Base-by-base conservation (phyloP, 352 stramenopile species). In the Phytophthora sansomeana region DNA sequence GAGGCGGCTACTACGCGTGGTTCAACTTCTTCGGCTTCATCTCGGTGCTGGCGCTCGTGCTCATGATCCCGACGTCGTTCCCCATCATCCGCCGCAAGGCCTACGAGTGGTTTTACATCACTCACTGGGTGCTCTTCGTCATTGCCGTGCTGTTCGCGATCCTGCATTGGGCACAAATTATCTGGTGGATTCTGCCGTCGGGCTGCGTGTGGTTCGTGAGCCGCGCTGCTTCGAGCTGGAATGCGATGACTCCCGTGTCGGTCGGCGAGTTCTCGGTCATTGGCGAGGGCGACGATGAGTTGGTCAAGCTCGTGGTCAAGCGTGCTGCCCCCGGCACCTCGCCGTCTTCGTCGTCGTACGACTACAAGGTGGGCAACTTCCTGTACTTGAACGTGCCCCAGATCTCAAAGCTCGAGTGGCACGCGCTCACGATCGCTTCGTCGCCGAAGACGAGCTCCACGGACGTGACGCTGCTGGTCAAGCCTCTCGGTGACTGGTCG, bases 31-130 rank as follows among this genome's bases (percentile, higher is more conserved):
- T 90, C 53, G 77, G 78, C 2, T 72, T 80, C 42, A 69, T 88
- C 39, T 81, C 81, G 2, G 63, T 64, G n/a, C 60, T 81, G 9
- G 72, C 72, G 26, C 53, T 85, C 19, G 51, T 90, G 60, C 50
- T 90, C n/a, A 84, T 86, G 35, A 81, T 88, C 54, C 67, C 70
- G 10, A 87, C 77, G 1, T 87, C 81, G 14, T 61, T 88, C 24
- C 81, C 79, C 5, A 74, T 83, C 46, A 69, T 88, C 19, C 81
- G 81, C 24, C 79, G 81, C 48, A 73, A 78, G 35, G 71, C 77
- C 5, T 90, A 88, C 57, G 73, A 81, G 44, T 79, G 72, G 62
- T 90, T 90, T 59, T 85, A 89, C 62, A 72, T 80, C 58, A 70
- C 77, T 13, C 81, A 90, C 65, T 85, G 76, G 76, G 59, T 77